Percentiles rank a stretch among this genome's conserved stretches.
These are phyloP conservation scores for Agaricus blazei DNA, from an alignment of 768 basidiomycete species.

Conservation along the genomic window DNA sequence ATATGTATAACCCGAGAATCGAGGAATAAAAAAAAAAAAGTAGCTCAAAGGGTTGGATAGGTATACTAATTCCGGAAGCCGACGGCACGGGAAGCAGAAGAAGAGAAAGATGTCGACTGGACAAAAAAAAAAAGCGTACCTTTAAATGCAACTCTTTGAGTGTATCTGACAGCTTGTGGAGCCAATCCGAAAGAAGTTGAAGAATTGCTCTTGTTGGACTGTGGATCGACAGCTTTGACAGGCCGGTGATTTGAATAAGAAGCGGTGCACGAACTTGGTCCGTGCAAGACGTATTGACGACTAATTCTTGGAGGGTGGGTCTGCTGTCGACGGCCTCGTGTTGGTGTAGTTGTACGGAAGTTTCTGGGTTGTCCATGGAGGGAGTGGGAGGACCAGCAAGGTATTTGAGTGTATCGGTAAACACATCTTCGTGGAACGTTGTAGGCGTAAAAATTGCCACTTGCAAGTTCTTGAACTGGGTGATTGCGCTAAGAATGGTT, in stretches of 20 bases:
- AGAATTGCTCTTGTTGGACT: conserved; percentile 27
- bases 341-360: neutral
- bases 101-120: neutral
- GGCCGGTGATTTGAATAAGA: neutral
- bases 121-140: conserved; percentile 22
- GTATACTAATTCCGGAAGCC: neutral
- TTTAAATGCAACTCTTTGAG: conserved; percentile 37
- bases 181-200: conserved; percentile 40
- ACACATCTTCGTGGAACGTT: neutral
- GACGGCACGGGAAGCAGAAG: neutral
- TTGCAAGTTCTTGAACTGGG: neutral
- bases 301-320: neutral
- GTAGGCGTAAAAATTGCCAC: neutral
- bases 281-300: neutral
- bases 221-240: neutral
- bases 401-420: conserved; percentile 10
- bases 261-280: neutral
- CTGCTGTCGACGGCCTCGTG: conserved; percentile 19
- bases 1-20: no score
- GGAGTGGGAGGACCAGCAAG: conserved; percentile 14
- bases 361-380: conserved; percentile 12
- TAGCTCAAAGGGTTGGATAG: neutral
- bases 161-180: conserved; percentile 26
- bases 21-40: no score
- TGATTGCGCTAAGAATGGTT: neutral